Conservation (phyloP, 2,329 filamentous ascomycete genomes). For the Fusarium sarcochroum region DNA sequence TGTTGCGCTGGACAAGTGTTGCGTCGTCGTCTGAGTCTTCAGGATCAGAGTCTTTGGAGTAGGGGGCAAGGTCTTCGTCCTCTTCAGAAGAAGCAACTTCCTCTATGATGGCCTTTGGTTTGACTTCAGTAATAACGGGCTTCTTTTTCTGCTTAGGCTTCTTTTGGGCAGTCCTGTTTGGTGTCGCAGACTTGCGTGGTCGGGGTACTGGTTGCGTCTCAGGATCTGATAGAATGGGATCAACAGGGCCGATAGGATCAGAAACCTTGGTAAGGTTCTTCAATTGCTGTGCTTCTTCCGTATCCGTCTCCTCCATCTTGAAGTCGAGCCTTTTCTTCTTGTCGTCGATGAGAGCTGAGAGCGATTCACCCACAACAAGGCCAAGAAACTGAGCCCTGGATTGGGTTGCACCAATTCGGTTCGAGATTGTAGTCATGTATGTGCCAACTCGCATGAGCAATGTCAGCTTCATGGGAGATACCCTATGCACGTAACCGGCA, state of each 20-base stretch:
- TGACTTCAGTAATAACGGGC: constrained; percentile 48
- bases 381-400: constrained; percentile 83
- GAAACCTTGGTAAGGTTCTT: constrained; percentile 73
- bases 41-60: constrained; percentile 87
- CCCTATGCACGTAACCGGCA: constrained; percentile 81
- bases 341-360: constrained; percentile 75
- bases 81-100: constrained; percentile 74
- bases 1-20: constrained; percentile 86
- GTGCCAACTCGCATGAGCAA: constrained; percentile 78
- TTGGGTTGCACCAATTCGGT: constrained; percentile 84
- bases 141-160: constrained; percentile 52
- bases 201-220: constrained; percentile 2
- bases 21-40: constrained; percentile 96
- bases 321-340: constrained; percentile 84
- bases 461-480: constrained; percentile 74
- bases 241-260: constrained; percentile 74
- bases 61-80: constrained; percentile 79
- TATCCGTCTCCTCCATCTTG: constrained; percentile 82
- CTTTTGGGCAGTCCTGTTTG: constrained; percentile 19
- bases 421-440: constrained; percentile 86
- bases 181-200: constrained; percentile 7
- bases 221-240: constrained; percentile 60
- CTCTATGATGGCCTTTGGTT: constrained; percentile 69
- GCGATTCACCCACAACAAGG: constrained; percentile 85
- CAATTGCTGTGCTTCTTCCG: constrained; percentile 81